These are phyloP conservation scores for Pigoraptor vietnamica DNA, from an alignment of 78 protist genomes.

Conservation along the genomic window DNA sequence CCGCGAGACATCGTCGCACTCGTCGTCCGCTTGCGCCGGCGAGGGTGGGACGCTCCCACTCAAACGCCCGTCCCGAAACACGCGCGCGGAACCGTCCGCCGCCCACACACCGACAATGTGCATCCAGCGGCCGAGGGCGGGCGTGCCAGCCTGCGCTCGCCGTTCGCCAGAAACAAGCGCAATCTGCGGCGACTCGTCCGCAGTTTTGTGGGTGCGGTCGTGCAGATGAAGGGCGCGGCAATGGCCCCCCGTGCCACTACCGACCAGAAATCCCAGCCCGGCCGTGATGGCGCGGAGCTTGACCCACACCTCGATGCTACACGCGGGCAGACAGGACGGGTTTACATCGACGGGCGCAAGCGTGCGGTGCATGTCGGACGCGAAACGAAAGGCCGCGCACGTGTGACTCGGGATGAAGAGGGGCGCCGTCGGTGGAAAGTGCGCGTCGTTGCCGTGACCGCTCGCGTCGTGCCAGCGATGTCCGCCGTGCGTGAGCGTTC, in stretches of 20 bases:
- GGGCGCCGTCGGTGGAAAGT: not conserved
- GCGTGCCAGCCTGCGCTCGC: not conserved
- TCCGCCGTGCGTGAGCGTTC: not conserved
- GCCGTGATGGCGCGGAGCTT: not conserved
- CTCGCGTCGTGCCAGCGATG: not conserved
- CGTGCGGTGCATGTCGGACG: not conserved
- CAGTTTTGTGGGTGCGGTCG: not conserved
- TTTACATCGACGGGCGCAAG: not conserved
- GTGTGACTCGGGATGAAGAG: not conserved
- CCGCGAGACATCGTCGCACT: not conserved
- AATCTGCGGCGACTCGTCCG: not conserved
- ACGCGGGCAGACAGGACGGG: not conserved
- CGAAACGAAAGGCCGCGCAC: not conserved
- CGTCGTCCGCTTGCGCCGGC: not conserved
- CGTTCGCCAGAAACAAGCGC: not conserved
- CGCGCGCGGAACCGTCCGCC: not conserved
- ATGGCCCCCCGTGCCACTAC: not conserved
- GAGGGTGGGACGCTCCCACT: too few species aligned
- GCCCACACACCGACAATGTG: not conserved
- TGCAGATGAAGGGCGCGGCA: not conserved
- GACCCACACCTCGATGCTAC: not conserved
- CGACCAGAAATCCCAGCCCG: not conserved
- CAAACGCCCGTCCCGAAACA: not conserved
- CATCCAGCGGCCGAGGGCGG: not conserved
- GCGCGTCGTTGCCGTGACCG: not conserved